Percentiles rank a stretch among this genome's conserved stretches.
Evolutionary conservation across 2,329 filamentous ascomycete species (phyloP).

Genomic region (Ophiostoma quercus): DNA sequence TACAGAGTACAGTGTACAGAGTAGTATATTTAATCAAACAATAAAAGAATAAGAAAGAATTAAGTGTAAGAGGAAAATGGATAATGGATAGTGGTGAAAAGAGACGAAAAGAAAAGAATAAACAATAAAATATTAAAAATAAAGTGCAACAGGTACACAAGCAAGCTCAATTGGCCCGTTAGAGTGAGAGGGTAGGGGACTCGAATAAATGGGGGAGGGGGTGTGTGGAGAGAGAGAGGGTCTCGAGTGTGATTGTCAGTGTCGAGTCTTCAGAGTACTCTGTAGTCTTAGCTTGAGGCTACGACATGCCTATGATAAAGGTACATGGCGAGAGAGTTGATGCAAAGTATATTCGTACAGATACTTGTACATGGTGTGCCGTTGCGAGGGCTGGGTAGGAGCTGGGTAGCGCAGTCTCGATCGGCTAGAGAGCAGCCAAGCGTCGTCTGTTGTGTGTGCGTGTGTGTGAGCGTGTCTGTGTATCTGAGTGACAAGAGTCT

Average conservation of each 20-base stretch:
- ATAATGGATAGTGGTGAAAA: background rate
- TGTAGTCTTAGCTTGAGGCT: constrained; percentile 1
- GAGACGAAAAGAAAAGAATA: background rate
- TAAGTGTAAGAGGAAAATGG: background rate
- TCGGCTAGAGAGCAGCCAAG: constrained; percentile 9
- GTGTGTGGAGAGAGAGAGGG: constrained; percentile 14
- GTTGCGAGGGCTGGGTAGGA: background rate
- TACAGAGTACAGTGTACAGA: background rate
- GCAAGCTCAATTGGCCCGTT: constrained; percentile 1
- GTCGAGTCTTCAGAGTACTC: background rate
- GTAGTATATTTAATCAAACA: background rate
- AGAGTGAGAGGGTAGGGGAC: constrained; percentile 7
- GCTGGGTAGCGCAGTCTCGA: constrained; percentile 8
- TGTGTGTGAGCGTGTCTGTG: background rate
- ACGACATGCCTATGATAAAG: constrained; percentile 8
- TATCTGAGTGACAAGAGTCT: background rate
- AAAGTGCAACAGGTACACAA: constrained; percentile 4
- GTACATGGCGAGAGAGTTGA: background rate
- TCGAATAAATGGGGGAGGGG: background rate
- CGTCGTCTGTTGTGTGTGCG: background rate
- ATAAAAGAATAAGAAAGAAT: background rate
- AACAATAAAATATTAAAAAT: background rate
- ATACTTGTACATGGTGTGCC: background rate
- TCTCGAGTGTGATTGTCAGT: background rate
- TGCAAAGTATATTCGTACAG: constrained; percentile 5